Base-by-base conservation (phyloP, 352 stramenopile genomes). In the Phytophthora rubi region DNA sequence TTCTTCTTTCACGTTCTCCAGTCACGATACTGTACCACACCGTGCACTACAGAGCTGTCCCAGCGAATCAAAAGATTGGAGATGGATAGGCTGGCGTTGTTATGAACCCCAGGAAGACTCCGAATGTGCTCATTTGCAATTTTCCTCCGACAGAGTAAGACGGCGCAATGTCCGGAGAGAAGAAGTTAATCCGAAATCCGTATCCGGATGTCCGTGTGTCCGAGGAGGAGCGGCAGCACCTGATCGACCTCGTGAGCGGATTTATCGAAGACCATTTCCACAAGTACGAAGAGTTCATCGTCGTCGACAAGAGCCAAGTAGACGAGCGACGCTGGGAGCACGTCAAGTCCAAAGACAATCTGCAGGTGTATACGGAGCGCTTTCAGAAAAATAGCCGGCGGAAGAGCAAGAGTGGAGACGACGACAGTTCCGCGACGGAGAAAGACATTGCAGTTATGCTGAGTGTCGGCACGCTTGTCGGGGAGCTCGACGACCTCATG, bases 281-380 rank as follows among this genome's bases (percentile, higher is more conserved):
- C 9, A 53, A 53, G 9, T 53, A 53, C 21, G 47, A 53, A 15
- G 47, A 53, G n/a, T 53, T 53, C 47, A 10, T 53, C 47, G 9
- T 53, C 18, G 13, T 49, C 42, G 47, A 53, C 54, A 35, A 62
- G 16, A 44, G 16, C 13, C 16, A 54, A 26, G 21, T 54, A 3
- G 42, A 53, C 7, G 37, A 53, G n/a, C 5, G 7, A 18, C 49
- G 23, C 35, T 68, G 61, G 61, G 48, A 47, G 28, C 30, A 53
- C 35, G 35, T 68, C 51, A 68, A 61, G 51, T 42, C 52, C 35
- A 55, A 53, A 26, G 61, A 68, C 35, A 42, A 68, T 13, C 32
- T 68, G n/a, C 35, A 35, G 10, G 35, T 61, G 3, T 61, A 61
- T 32, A 33, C 39, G 18, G 21, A 61, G 55, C 28, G 65, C 3